Evolutionary conservation across 495 filamentous ascomycete genomes (phyloP), one percentile per base, ranked within the genome.

Genomic region (Pseudoneurospora amorphoporcata): DNA sequence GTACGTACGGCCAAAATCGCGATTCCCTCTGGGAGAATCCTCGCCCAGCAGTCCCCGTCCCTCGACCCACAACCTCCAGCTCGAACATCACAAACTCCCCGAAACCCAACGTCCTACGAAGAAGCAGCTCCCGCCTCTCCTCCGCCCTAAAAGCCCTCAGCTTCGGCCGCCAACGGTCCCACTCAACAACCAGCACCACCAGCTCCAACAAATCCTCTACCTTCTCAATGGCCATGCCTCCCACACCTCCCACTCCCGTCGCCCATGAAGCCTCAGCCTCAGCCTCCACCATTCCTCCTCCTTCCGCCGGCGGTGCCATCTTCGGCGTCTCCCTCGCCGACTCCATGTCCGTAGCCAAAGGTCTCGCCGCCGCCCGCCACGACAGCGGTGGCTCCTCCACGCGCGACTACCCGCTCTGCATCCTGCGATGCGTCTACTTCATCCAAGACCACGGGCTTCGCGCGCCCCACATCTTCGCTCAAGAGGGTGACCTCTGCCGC

Each of bases 381-480:
- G 74, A 78, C 37, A 61, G 69, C 17, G 79, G 78, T n/a, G 80
- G 78, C 5, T 78, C 81, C 6, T 82, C 82, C 39, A 76, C 77
- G 19, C 77, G 79, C 42, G 78, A 81, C 19, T 85, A 84, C 73
- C 83, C 83, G 7, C 74, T 84, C 3, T 82, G 80, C 72, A 78
- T 85, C 70, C 80, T 84, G 14, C 82, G 82, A 12, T 85, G 83
- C 69, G 81, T 79, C 43, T 81, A 81, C 71, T 82, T 81, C 75
- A 73, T 85, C 69, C 80, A 80, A 41, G 79, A 83, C 42, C 74
- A 79, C 69, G 78, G 77, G 8, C 69, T 84, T 4, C 71, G 78
- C 8, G 74, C 77, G 5, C 81, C 82, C 1, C 74, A 82, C 70
- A 72, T 85, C 40, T 85, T 85, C 39, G 80, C 79, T 43, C 73